A percentile compares a stretch with the other conserved stretches of the same genome.
Conservation (phyloP, 352 stramenopile genomes). For the Salisapilia sapeloensis region DNA sequence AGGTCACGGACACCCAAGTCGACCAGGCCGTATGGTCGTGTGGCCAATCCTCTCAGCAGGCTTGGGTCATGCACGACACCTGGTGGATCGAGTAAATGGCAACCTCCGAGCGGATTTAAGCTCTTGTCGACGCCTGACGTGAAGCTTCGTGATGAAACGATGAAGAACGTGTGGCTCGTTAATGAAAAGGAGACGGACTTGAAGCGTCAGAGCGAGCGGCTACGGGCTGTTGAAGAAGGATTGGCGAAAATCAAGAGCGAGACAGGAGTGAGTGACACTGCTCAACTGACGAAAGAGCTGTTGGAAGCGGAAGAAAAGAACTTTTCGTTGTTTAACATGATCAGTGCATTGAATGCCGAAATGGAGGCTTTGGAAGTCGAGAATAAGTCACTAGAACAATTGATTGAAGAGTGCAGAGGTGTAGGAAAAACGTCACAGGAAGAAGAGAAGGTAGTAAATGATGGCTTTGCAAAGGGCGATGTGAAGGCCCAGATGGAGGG, state of each 20-base stretch:
- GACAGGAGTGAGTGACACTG: slow-evolving; percentile 67
- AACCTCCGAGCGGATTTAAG: slow-evolving; percentile 18
- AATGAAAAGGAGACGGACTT: slow-evolving; percentile 65
- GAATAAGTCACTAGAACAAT: slow-evolving; percentile 49
- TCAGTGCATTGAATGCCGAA: slow-evolving; percentile 87
- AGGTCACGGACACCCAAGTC: slow-evolving; percentile 37
- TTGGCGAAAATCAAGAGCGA: slow-evolving; percentile 81
- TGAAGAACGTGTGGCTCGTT: slow-evolving; percentile 57
- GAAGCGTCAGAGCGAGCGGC: slow-evolving; percentile 43
- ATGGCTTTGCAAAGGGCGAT: no score
- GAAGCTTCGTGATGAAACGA: slow-evolving; percentile 55
- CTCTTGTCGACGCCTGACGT: slow-evolving; percentile 43
- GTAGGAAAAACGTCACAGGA: slow-evolving; percentile 30
- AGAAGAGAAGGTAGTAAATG: no score
- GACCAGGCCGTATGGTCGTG: slow-evolving; percentile 9
- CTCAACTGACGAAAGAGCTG: slow-evolving; percentile 73
- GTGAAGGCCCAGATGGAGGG: slow-evolving; percentile 62
- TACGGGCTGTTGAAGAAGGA: slow-evolving; percentile 60
- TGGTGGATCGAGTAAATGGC: slow-evolving; percentile 4
- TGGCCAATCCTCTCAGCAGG: slow-evolving; percentile 1
- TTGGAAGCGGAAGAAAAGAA: slow-evolving; percentile 87
- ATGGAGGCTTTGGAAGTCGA: slow-evolving; percentile 80
- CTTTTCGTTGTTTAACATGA: slow-evolving; percentile 90
- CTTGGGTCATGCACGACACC: slow-evolving; percentile 11
- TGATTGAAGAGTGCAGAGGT: slow-evolving; percentile 40